Base-by-base conservation (phyloP, 2,329 filamentous ascomycete species). In the Sclerotinia borealis region DNA sequence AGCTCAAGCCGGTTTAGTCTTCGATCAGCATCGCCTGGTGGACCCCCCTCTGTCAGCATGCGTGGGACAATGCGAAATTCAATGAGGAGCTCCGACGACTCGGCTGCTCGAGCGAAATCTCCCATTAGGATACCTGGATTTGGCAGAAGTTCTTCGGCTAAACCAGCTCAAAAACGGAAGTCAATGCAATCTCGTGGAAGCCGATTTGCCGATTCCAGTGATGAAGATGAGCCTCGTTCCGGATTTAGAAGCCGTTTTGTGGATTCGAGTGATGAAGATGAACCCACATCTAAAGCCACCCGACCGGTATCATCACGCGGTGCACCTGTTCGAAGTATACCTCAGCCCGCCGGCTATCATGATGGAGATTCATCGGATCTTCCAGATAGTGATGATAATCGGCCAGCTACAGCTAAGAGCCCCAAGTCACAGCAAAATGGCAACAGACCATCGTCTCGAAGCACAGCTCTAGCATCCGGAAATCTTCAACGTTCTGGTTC, bases 11-110 rank as follows among this genome's bases (percentile, higher is more conserved):
- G 84, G 29, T 87, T 91, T 71, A 90, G 87, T 64, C 78, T 92
- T 39, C 83, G 90, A 36, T 89, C 89, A 0, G 69, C 90, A 47
- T 93, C 90, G 1, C 91, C 90, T 0, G 78, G 83, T 1, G 82
- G 82, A 19, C 22, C 54, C 17, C 39, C 41, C 8, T 83, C 85
- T 11, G 41, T 76, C 74, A 43, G 22, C 5, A 56, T 74, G 75
- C 64, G 79, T 75, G 66, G 29, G 17, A 71, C 70, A 19, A 68
- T 73, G 68, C 31, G 75, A 73, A 36, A 73, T 79, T 54, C 78
- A 76, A 29, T 59, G n/a, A 39, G 54, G 36, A 39, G 41, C 7
- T 49, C 75, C 79, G 54, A 63, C 11, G 45, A 65, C 13, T 61
- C 65, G 15, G 66, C 69, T 45, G 19, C 64, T 19, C 62, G 65